Evolutionary conservation across 352 stramenopile genomes (phyloP), one percentile per base, ranked within the genome.

Genomic region (Phytophthora parvispora): DNA sequence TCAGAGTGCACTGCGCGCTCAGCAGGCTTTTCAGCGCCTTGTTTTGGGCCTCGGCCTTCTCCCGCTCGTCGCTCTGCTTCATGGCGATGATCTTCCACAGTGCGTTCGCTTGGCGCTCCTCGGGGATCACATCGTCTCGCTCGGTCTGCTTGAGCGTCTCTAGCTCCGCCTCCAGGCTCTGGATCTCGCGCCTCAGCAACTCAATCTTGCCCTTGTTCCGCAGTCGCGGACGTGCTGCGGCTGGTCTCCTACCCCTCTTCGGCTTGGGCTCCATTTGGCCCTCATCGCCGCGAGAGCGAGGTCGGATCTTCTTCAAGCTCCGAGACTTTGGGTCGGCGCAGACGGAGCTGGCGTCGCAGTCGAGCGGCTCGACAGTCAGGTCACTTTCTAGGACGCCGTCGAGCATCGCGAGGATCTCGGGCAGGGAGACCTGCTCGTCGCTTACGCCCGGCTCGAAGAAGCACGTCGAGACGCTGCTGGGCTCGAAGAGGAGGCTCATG

Each of bases 151-250:
- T 62, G 2, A 71, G 40, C 45, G 3, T 12, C 3, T 68, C 54
- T 2, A 74, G 48, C 25, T 74, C 31, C 9, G 34, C 27, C 38
- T 74, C 47, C 4, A 74, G 61, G 0, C 8, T 32, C 32, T 66
- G 20, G 48, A 74, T 36, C 34, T 74, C 60, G 13, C 54, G 60
- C 12, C 61, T 43, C 18, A 74, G 24, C 7, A 58, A 47, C 25
- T 74, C 67, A 32, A 74, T 74, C 29, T 74, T 74, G 42, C 61
- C 67, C 28, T 74, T 74, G 48, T 74, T 74, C 5, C 67, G 45
- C 22, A 74, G 32, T 24, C 67, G 67, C 38, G 67, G 67, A 2
- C 43, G 54, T n/a, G 36, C 13, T 13, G 61, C 50, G 10, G 60
- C n/a, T 25, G 13, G 27, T 40, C 25, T 48, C 38, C 28, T 48